phyloP scores from a whole-genome alignment of 2,329 filamentous ascomycete species.

The Claviceps sp. region DNA sequence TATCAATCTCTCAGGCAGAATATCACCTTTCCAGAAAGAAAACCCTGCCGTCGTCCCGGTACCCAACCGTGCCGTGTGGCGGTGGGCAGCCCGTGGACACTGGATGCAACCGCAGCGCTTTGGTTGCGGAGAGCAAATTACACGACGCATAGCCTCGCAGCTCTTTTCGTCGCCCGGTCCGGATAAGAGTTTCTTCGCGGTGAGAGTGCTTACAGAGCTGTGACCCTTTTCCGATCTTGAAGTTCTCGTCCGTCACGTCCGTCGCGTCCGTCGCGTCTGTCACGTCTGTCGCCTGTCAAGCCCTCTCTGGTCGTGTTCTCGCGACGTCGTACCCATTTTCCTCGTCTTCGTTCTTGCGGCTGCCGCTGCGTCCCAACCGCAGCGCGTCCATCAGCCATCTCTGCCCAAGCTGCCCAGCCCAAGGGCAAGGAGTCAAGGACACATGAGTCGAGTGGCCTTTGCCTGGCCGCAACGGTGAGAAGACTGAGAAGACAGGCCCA shows the following conservation, averaged over 20 bases:
- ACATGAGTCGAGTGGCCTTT: not conserved
- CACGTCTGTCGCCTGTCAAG: too few relatives aligned
- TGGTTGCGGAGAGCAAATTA: too few relatives aligned
- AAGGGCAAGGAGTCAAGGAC: not conserved
- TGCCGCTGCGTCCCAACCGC: not conserved
- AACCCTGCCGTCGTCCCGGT: not conserved
- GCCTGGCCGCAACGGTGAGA: not conserved
- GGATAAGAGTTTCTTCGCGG: too few relatives aligned
- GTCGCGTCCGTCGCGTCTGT: too few relatives aligned
- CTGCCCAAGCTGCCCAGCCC: not conserved
- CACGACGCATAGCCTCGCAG: too few relatives aligned
- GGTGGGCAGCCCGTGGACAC: not conserved
- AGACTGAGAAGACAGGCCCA: not conserved
- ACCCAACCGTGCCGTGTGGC: not conserved
- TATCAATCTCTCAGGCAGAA: not conserved
- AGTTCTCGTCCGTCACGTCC: too few relatives aligned
- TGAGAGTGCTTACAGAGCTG: too few relatives aligned
- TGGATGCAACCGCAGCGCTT: not conserved
- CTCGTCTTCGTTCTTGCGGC: not conserved
- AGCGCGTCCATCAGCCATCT: not conserved
- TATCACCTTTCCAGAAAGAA: not conserved
- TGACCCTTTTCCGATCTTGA: too few relatives aligned
- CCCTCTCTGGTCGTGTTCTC: too few relatives aligned
- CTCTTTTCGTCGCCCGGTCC: too few relatives aligned
- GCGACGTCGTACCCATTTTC: too few relatives aligned